Percentiles rank a stretch among this genome's conserved stretches.
Evolutionary conservation across 2,329 filamentous ascomycete genomes (phyloP).

Genomic region (Microdochium nivale): DNA sequence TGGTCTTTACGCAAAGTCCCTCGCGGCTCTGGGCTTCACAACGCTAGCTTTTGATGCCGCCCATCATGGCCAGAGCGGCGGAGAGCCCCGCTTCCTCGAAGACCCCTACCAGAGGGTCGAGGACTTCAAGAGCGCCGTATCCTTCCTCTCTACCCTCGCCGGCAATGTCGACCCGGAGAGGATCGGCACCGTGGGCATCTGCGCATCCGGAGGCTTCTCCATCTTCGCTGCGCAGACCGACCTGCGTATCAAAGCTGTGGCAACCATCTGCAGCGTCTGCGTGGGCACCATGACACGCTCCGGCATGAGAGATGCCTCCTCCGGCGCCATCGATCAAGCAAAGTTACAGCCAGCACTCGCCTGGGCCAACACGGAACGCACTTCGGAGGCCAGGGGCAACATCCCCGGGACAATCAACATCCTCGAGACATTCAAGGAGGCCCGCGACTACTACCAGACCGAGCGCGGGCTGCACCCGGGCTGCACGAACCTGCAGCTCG

Average conservation of each 20-base stretch:
- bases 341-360: slow-evolving; percentile 1
- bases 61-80: slow-evolving; percentile 26
- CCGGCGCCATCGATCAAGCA: not conserved
- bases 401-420: not conserved
- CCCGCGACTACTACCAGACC: slow-evolving; percentile 13
- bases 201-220: slow-evolving; percentile 26
- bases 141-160: slow-evolving; percentile 18
- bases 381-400: not conserved
- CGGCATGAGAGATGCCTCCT: slow-evolving; percentile 6
- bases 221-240: slow-evolving; percentile 25
- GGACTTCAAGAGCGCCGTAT: slow-evolving; percentile 24
- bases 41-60: slow-evolving; percentile 26
- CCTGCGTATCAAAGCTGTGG: slow-evolving; percentile 27
- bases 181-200: slow-evolving; percentile 30
- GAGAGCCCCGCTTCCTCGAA: slow-evolving; percentile 25
- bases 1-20: slow-evolving; percentile 18
- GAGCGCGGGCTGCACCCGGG: slow-evolving; percentile 10
- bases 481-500: slow-evolving; percentile 9
- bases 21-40: slow-evolving; percentile 22
- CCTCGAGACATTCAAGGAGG: not conserved
- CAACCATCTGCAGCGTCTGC: slow-evolving; percentile 19
- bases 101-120: slow-evolving; percentile 26
- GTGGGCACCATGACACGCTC: slow-evolving; percentile 19
- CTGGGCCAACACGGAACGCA: not conserved
- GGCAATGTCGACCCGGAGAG: slow-evolving; percentile 18